Evolutionary conservation across 139 green algal genomes (phyloP), one percentile per base, ranked within the genome.

Genomic region (Chlorella sp.): DNA sequence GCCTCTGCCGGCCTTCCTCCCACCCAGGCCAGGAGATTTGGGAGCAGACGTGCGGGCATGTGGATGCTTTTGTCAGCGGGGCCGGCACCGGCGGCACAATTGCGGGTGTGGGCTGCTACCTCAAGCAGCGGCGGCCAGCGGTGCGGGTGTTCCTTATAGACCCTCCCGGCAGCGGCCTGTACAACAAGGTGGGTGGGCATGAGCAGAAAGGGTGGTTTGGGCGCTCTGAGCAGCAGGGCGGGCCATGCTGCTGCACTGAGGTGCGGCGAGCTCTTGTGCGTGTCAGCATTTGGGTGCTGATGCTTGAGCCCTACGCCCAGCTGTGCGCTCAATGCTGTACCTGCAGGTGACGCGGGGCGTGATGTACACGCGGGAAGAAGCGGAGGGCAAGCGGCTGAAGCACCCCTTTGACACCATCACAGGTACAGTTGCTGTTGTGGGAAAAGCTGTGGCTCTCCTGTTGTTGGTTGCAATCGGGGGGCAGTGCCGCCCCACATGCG

Each of bases 351-450:
- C 89, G n/a, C 90, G 96, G 1, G 96, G 96, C 26, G 96, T 98
- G 47, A 85, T 98, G 91, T 99, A 96, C 90, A 90, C 89, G 1
- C 57, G 41, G 25, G 88, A 94, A 34, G 96, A 99, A 85, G 96
- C 96, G 26, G 96, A 99, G 88, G 97, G 97, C n/a, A 96, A 91
- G 83, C 92, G 97, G 34, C 85, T 98, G 44, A 64, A 71, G 9
- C 95, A 99, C 81, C 97, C 97, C 0, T 98, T 96, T 82, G 97
- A 99, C 93, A 99, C 97, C 36, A 96, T 97, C 80, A 94, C 89
- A 34, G 76, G 76, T 82, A 32, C 23, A 25, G 57, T 4, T 65
- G 57, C 3, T 65, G 57, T 13, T 65, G 20, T 6, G n/a, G n/a
- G n/a, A n/a, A n/a, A n/a, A n/a, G n/a, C n/a, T n/a, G n/a, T n/a